Evolutionary conservation across 495 filamentous ascomycete genomes (phyloP), one percentile per base, ranked within the genome.

Genomic region (Ramalina intermedia): DNA sequence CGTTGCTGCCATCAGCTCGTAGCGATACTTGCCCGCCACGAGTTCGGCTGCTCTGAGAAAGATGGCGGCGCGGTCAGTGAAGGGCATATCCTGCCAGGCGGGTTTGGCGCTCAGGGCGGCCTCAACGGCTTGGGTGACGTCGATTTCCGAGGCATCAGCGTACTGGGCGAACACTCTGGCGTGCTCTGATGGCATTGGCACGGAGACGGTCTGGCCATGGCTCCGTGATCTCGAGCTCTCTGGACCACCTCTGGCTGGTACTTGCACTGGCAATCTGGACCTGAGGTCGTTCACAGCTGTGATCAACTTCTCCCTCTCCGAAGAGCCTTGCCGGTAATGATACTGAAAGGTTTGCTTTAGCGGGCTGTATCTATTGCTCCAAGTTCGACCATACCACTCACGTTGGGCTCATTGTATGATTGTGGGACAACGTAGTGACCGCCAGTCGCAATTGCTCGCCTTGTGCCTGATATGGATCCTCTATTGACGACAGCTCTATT

Each of bases 1-100:
- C 0, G 90, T 96, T 1, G 86, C 81, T 2, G 91, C 88, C 75
- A 95, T 88, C 46, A 96, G 68, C 43, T 94, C 84, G 61, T 93
- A 93, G 51, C 90, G 78, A 66, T 96, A 96, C 62, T 95, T 95
- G 36, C 75, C 78, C 35, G 82, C 72, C 42, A 94, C 77, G 29
- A 96, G 69, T 64, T 96, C 90, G 13, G 90, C 90, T 3, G 90
- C 91, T 65, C 93, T 93, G 20, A 96, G 73, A 67, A 96, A 96
- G 53, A 96, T 73, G 18, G 90, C 82, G 6, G 90, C 91, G 43
- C 90, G 73, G 66, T 95, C 89, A 27, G 81, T 75, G 56, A 96
- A 96, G 6, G 87, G 85, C 5, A 88, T 72, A 6, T 75, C 70
- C 56, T 88, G 83, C 90, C 91, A 96, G 48, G 72, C 65, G 23